phyloP scores from a whole-genome alignment of 108 stramenopile species.

The Nannochloropsis granulata region DNA sequence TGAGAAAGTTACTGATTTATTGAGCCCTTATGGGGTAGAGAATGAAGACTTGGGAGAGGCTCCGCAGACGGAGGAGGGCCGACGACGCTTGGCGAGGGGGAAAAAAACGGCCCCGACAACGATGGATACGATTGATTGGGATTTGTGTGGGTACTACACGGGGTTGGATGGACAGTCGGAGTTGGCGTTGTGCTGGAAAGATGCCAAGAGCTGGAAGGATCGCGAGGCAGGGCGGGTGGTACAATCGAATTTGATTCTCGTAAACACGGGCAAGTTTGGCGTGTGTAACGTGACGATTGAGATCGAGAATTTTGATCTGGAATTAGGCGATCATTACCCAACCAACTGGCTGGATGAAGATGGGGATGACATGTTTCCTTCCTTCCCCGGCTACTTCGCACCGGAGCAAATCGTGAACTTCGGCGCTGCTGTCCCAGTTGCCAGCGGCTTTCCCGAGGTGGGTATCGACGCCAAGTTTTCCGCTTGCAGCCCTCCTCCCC shows the following conservation, averaged over 20 bases:
- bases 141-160: neutral
- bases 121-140: neutral
- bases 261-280: neutral
- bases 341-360: neutral
- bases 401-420: neutral
- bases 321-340: neutral
- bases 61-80: neutral
- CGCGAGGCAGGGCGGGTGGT: neutral
- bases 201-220: neutral
- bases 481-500: neutral
- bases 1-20: neutral
- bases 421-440: neutral
- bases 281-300: neutral
- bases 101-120: neutral
- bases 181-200: neutral
- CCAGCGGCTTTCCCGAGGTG: neutral
- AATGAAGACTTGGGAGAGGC: neutral
- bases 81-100: neutral
- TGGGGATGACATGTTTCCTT: neutral
- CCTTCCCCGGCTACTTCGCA: neutral
- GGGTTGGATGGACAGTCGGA: neutral
- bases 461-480: neutral
- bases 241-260: neutral
- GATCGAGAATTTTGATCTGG: neutral
- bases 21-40: neutral